These are phyloP conservation scores for Penstemon newberryi DNA, from an alignment of 257 asterid genomes.

Conservation along the genomic window DNA sequence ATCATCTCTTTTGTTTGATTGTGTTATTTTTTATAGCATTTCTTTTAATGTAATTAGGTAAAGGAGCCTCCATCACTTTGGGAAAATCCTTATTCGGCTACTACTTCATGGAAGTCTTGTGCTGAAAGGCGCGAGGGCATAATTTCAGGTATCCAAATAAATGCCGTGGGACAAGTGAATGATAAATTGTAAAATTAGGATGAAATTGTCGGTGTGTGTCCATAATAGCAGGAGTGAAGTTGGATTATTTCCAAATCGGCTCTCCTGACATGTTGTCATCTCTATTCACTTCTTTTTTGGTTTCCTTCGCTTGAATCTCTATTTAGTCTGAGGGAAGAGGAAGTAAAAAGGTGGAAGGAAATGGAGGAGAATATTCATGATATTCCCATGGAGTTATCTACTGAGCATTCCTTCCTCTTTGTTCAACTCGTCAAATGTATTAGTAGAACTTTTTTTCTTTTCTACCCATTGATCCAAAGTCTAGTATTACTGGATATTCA, in stretches of 20 bases:
- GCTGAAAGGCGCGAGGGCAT: conserved; percentile 75
- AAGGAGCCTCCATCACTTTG: conserved; percentile 89
- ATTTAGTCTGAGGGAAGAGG: background rate
- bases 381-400: background rate
- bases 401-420: background rate
- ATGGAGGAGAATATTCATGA: background rate
- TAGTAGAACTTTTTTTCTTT: background rate
- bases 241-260: background rate
- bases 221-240: background rate
- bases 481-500: background rate
- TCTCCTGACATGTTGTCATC: background rate
- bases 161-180: conserved; percentile 8
- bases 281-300: background rate
- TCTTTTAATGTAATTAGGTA: conserved; percentile 50
- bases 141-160: conserved; percentile 56
- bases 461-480: background rate
- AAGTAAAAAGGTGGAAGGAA: conserved; percentile 1
- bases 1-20: conserved; percentile 16
- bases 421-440: background rate
- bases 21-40: conserved; percentile 16
- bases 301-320: background rate
- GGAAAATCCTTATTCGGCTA: conserved; percentile 96
- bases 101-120: conserved; percentile 98
- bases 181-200: background rate
- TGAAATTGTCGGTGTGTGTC: conserved; percentile 1